Conservation (phyloP, 1,284 basidiomycete genomes). For the Sanghuangporus weigelae region DNA sequence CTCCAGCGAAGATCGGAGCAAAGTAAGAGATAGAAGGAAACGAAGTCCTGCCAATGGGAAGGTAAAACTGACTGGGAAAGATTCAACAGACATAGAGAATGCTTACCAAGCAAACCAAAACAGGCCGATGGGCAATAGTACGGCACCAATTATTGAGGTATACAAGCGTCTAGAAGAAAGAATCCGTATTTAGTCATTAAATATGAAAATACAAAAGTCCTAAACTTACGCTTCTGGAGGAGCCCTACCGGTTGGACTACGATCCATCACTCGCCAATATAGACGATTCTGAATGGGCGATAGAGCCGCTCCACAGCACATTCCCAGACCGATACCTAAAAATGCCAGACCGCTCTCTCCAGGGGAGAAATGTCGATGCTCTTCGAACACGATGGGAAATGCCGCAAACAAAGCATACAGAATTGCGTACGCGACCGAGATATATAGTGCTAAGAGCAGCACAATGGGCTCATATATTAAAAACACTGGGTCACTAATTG, state of each 20-base stretch:
- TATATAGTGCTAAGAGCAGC: slow-evolving; percentile 59
- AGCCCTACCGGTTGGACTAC: slow-evolving; percentile 45
- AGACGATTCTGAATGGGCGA: slow-evolving; percentile 52
- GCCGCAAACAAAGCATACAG: slow-evolving; percentile 55
- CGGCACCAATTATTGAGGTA: slow-evolving; percentile 48
- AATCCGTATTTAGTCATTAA: neutral
- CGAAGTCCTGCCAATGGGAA: slow-evolving; percentile 43
- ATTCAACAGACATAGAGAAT: neutral
- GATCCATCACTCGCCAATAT: slow-evolving; percentile 48
- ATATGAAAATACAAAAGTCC: neutral
- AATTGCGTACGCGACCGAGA: slow-evolving; percentile 60
- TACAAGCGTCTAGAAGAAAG: slow-evolving; percentile 48
- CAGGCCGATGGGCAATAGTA: slow-evolving; percentile 53
- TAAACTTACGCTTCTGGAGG: slow-evolving; percentile 53
- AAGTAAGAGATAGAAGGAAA: slow-evolving; percentile 53
- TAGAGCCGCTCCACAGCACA: slow-evolving; percentile 42
- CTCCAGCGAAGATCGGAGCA: slow-evolving; percentile 53
- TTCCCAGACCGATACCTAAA: slow-evolving; percentile 59
- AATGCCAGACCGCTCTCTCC: slow-evolving; percentile 61
- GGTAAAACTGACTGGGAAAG: neutral
- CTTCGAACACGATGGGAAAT: slow-evolving; percentile 59
- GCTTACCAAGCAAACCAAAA: slow-evolving; percentile 54
- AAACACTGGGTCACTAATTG: slow-evolving; percentile 39
- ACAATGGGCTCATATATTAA: slow-evolving; percentile 68
- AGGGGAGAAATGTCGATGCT: slow-evolving; percentile 52